Percentiles rank a stretch among this genome's conserved stretches.
Conservation (phyloP, 2,329 filamentous ascomycete genomes). For the Venturia effusa region DNA sequence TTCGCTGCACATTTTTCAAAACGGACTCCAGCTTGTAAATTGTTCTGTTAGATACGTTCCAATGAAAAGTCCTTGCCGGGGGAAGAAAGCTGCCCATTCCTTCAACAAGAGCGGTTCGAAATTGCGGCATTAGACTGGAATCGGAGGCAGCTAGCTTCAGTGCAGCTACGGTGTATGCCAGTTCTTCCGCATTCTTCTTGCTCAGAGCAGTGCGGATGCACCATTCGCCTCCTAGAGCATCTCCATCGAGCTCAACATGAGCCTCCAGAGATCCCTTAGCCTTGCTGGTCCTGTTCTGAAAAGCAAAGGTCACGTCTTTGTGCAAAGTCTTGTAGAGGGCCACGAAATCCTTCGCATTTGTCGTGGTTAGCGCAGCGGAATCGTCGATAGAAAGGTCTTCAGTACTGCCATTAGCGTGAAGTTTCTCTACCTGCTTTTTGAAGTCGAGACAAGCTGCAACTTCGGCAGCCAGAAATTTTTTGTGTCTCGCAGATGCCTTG, state of each 20-base stretch:
- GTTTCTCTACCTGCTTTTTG: slow-evolving; percentile 3
- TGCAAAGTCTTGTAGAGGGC: neutral
- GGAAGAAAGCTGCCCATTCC: neutral
- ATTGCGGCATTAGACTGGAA: neutral
- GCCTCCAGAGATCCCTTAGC: neutral
- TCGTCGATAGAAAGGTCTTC: neutral
- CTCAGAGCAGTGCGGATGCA: neutral
- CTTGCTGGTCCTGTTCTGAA: neutral
- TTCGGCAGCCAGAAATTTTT: neutral
- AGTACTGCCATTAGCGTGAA: neutral
- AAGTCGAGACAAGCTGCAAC: neutral
- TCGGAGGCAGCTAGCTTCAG: neutral
- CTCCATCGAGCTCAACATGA: neutral
- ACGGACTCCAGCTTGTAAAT: neutral
- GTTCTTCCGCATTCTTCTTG: neutral
- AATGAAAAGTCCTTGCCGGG: neutral
- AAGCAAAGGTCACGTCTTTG: neutral
- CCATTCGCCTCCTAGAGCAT: neutral
- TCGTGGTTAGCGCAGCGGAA: neutral
- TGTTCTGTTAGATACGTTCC: neutral
- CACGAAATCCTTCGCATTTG: neutral
- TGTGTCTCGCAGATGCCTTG: neutral
- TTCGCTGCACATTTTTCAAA: neutral
- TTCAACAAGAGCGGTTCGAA: neutral
- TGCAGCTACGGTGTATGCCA: neutral